These are phyloP conservation scores for Gossypium davidsonii DNA, from an alignment of 441 rosid species.

Conservation along the genomic window DNA sequence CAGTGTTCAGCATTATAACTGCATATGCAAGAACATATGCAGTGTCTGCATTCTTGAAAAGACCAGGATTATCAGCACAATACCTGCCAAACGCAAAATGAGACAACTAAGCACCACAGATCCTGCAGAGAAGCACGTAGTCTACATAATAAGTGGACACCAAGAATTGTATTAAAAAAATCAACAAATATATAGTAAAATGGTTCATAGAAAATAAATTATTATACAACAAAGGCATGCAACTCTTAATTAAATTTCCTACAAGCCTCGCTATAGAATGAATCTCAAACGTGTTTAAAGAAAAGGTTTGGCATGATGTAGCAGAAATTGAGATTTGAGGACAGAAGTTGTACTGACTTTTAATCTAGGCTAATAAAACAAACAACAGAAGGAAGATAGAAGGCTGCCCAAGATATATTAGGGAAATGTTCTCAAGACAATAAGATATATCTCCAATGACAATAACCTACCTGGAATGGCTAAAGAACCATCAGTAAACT, in stretches of 20 bases:
- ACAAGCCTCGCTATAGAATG: neutral
- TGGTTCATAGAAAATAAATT: neutral
- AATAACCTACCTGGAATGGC: neutral
- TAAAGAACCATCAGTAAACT: slow-evolving; percentile 5
- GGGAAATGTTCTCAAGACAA: neutral
- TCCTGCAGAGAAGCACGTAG: slow-evolving; percentile 6
- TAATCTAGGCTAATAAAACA: slow-evolving; percentile 7
- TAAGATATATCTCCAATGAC: neutral
- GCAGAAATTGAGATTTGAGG: neutral
- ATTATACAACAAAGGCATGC: neutral
- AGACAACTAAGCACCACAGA: slow-evolving; percentile 15
- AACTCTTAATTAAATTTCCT: slow-evolving; percentile 2
- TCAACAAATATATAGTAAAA: neutral
- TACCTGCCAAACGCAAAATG: slow-evolving; percentile 60
- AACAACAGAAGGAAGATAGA: neutral
- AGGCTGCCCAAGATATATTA: neutral
- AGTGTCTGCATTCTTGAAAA: slow-evolving; percentile 94
- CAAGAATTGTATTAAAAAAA: slow-evolving; percentile 1
- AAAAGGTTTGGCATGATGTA: neutral
- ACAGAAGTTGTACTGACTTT: neutral
- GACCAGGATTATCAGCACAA: slow-evolving; percentile 94
- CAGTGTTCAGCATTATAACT: slow-evolving; percentile 96
- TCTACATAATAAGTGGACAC: neutral
- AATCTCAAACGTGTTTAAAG: neutral
- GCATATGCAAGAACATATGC: slow-evolving; percentile 99